These are phyloP conservation scores for Physcomitrium patens DNA, from an alignment of 225 moss, liverwort and hornwort species.

Conservation along the genomic window DNA sequence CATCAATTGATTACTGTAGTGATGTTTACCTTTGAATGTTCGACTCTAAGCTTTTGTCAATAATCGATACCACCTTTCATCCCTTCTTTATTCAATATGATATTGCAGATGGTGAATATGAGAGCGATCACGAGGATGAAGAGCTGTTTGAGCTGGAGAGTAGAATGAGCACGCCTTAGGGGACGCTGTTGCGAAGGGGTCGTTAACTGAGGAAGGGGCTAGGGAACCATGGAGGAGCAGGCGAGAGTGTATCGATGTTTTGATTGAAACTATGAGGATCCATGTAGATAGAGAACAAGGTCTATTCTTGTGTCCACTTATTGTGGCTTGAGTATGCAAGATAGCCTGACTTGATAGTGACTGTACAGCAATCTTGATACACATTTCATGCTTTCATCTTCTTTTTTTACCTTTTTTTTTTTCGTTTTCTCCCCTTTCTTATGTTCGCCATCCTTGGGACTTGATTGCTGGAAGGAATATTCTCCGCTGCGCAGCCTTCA, in stretches of 20 bases:
- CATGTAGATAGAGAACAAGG: slow-evolving; percentile 55
- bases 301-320: slow-evolving; percentile 58
- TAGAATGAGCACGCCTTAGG: slow-evolving; percentile 64
- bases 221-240: neutral
- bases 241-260: slow-evolving; percentile 57
- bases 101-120: slow-evolving; percentile 60
- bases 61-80: too few relatives aligned
- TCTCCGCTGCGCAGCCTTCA: slow-evolving; percentile 14
- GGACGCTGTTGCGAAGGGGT: slow-evolving; percentile 1
- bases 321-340: slow-evolving; percentile 54
- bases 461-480: slow-evolving; percentile 21
- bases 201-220: slow-evolving; percentile 23
- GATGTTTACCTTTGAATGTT: neutral
- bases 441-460: slow-evolving; percentile 19
- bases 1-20: neutral
- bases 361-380: slow-evolving; percentile 64
- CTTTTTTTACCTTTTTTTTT: neutral
- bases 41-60: too few relatives aligned
- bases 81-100: neutral
- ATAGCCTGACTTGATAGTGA: slow-evolving; percentile 38
- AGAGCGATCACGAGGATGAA: slow-evolving; percentile 63
- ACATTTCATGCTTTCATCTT: slow-evolving; percentile 45
- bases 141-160: slow-evolving; percentile 68
- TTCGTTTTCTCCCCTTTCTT: neutral
- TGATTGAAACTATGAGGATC: slow-evolving; percentile 53